Conservation (phyloP, 306 rosid species). For the Cucumis hystrix region DNA sequence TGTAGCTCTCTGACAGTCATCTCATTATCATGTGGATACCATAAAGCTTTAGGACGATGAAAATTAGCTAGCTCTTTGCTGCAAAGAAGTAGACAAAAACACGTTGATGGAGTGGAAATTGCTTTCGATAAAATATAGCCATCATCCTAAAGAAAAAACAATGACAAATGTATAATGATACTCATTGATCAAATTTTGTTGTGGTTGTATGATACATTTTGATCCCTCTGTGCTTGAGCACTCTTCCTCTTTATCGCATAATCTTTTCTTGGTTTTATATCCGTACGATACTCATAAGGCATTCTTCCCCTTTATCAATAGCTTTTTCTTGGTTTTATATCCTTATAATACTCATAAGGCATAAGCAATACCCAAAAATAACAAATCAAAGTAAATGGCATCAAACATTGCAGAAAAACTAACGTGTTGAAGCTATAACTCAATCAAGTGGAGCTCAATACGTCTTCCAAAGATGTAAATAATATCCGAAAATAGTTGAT, state of each 20-base stretch:
- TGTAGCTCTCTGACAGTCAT: conserved; percentile 73
- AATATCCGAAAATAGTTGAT: not conserved
- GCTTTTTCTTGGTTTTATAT: not conserved
- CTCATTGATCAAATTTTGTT: not conserved
- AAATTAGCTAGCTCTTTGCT: conserved; percentile 91
- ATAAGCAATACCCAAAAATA: not conserved
- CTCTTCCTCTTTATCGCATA: not conserved
- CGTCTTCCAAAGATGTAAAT: not conserved
- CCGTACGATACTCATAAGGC: not conserved
- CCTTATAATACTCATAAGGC: not conserved
- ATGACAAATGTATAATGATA: not conserved
- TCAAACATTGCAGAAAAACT: not conserved
- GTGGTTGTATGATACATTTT: not conserved
- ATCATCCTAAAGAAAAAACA: not conserved
- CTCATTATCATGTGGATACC: conserved; percentile 91
- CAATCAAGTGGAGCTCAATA: not conserved
- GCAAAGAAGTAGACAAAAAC: conserved; percentile 28
- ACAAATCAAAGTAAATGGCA: not conserved
- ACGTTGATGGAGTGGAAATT: conserved; percentile 7
- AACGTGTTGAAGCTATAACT: not conserved
- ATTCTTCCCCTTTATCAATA: not conserved
- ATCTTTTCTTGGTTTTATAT: not conserved
- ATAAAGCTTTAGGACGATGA: conserved; percentile 90
- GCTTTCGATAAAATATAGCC: not conserved
- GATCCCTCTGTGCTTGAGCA: not conserved